Base-by-base conservation (phyloP, 2,329 filamentous ascomycete genomes). In the Cladosporium sp. region DNA sequence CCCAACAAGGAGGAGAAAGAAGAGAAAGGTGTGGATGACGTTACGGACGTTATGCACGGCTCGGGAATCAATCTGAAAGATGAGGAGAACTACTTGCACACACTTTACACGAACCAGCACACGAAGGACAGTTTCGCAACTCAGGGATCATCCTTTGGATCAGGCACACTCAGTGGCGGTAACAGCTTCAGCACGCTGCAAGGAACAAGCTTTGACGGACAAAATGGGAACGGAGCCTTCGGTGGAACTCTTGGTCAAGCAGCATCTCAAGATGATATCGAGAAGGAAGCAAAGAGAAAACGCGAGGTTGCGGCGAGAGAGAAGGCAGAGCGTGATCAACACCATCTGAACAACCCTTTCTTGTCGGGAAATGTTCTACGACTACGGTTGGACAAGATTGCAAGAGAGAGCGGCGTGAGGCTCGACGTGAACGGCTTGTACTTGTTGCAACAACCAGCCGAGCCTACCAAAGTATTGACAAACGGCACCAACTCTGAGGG, bases 61-160 rank as follows among this genome's bases (percentile, higher is more conserved):
- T 93, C 91, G 15, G 92, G 91, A 51, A 91, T 97, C 63, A 90
- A 96, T 76, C 75, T 96, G 49, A 86, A 88, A 60, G 91, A 91
- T 64, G 92, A 96, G 73, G 90, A 95, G 69, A 89, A 92, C 66
- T 89, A 86, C 64, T 80, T 94, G 72, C 87, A 90, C 45, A 86
- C 85, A 60, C 79, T 85, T 59, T 88, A 86, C 69, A 82, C 84
- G 45, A 76, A 74, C 69, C 69, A 78, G 69, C 69, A 80, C 69
- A 49, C 62, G 22, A 64, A 61, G 22, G 66, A 70, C 43, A 70
- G 68, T 61, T 71, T 70, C 45, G 60, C 57, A 22, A 66, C 65
- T 15, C 69, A 62, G 30, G 72, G 76, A 66, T 80, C 80, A 8
- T 80, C 78, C 60, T 72, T 74, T 60, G 68, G 66, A 14, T 89